A percentile compares a stretch with the other conserved stretches of the same genome.
phyloP scores from a whole-genome alignment of 805 yeast genomes.

The Metschnikowia drakensbergensis region DNA sequence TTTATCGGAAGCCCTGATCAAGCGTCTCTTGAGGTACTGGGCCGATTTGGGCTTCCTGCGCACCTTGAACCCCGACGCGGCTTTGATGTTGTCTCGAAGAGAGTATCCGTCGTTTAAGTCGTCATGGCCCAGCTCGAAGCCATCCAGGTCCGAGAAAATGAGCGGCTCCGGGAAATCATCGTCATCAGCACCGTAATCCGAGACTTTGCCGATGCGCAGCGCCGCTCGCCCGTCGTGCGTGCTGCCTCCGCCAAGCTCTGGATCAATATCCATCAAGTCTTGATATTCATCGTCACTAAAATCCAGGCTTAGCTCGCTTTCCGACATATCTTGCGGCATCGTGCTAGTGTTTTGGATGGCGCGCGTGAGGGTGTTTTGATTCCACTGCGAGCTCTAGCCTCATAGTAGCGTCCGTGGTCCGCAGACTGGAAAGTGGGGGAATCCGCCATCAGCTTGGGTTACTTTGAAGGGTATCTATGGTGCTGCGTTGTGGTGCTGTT shows the following conservation, averaged over 20 bases:
- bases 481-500: too few relatives aligned
- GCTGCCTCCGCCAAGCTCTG: constrained; percentile 4
- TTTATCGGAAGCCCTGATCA: constrained; percentile 32
- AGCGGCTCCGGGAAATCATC: constrained; percentile 19
- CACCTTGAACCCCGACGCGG: constrained; percentile 60
- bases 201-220: background rate
- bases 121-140: constrained; percentile 28
- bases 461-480: too few relatives aligned
- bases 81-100: constrained; percentile 62
- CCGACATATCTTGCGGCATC: constrained; percentile 3
- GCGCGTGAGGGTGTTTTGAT: background rate
- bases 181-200: constrained; percentile 5
- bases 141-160: constrained; percentile 23
- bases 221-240: background rate
- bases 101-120: constrained; percentile 41
- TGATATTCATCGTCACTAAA: constrained; percentile 12
- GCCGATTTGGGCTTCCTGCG: constrained; percentile 34
- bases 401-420: too few relatives aligned
- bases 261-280: constrained; percentile 14
- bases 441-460: too few relatives aligned
- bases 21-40: constrained; percentile 37
- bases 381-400: too few relatives aligned
- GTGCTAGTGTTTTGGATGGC: background rate
- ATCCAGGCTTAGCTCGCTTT: constrained; percentile 7
- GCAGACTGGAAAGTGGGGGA: too few relatives aligned